Percentiles rank a stretch among this genome's conserved stretches.
Conservation (phyloP, 2,329 filamentous ascomycete species). For the Botrytis sinoallii region DNA sequence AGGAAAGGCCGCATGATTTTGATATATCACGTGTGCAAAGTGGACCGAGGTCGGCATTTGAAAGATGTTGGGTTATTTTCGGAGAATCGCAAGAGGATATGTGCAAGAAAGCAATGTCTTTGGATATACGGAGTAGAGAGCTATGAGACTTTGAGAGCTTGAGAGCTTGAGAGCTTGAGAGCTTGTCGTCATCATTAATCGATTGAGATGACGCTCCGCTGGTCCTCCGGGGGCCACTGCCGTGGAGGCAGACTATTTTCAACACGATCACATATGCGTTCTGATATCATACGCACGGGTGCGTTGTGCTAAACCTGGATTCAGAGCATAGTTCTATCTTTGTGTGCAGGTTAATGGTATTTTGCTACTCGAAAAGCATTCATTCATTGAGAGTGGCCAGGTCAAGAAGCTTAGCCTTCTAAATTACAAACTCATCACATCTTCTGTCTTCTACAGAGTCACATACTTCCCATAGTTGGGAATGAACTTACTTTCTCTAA, state of each 20-base stretch:
- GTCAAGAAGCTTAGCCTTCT: neutral
- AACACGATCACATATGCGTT: neutral
- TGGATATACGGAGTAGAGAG: neutral
- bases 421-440: neutral
- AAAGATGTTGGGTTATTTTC: neutral
- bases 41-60: slow-evolving; percentile 9
- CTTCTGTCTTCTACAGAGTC: neutral
- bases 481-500: neutral
- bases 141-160: neutral
- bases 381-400: neutral
- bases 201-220: neutral
- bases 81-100: neutral
- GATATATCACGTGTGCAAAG: neutral
- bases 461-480: slow-evolving; percentile 2
- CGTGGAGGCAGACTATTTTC: neutral
- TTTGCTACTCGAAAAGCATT: too few species aligned
- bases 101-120: neutral
- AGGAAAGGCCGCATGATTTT: neutral
- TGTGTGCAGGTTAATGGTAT: neutral
- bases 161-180: neutral
- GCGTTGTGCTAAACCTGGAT: neutral
- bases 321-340: neutral
- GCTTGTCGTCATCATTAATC: neutral
- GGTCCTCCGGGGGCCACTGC: neutral
- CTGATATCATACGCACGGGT: neutral